A percentile compares a stretch with the other conserved stretches of the same genome.
Evolutionary conservation across 1,139 yeast species (phyloP).

Genomic region (Lipomyces yarrowii): DNA sequence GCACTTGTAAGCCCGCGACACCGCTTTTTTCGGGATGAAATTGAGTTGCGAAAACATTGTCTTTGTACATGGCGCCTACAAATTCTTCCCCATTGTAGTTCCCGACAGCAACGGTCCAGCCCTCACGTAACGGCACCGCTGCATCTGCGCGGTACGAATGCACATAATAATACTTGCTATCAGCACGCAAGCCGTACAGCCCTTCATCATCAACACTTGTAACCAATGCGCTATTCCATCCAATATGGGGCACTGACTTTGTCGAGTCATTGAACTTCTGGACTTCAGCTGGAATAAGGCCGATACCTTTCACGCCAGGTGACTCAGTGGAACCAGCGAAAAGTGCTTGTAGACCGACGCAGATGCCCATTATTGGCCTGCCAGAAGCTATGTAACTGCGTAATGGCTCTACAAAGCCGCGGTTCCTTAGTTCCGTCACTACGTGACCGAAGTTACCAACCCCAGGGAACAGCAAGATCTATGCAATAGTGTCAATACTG

Average conservation of each 20-base stretch:
- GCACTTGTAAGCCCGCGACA: slow-evolving; percentile 75
- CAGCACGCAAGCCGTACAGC: slow-evolving; percentile 65
- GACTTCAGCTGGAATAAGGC: slow-evolving; percentile 54
- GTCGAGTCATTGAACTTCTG: slow-evolving; percentile 60
- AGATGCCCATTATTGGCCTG: slow-evolving; percentile 88
- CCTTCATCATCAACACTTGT: slow-evolving; percentile 39
- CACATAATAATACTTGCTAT: slow-evolving; percentile 83
- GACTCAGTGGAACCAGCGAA: slow-evolving; percentile 77
- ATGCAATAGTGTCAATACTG: background rate
- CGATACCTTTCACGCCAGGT: slow-evolving; percentile 61
- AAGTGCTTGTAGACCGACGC: slow-evolving; percentile 91
- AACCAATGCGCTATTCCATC: slow-evolving; percentile 70
- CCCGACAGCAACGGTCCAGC: slow-evolving; percentile 80
- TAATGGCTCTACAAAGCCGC: slow-evolving; percentile 68
- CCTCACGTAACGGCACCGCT: slow-evolving; percentile 43
- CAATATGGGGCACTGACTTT: slow-evolving; percentile 93
- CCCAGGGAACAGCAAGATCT: slow-evolving; percentile 77
- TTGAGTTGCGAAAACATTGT: slow-evolving; percentile 88
- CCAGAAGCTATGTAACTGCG: slow-evolving; percentile 68
- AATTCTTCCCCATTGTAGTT: slow-evolving; percentile 78
- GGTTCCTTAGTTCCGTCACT: slow-evolving; percentile 63
- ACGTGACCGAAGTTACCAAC: slow-evolving; percentile 97
- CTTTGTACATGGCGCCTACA: slow-evolving; percentile 78
- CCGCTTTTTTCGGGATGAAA: slow-evolving; percentile 99
- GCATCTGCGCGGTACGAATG: slow-evolving; percentile 65